phyloP scores from a whole-genome alignment of 169 alveolate genomes.

The Ichthyophthirius multifiliis region DNA sequence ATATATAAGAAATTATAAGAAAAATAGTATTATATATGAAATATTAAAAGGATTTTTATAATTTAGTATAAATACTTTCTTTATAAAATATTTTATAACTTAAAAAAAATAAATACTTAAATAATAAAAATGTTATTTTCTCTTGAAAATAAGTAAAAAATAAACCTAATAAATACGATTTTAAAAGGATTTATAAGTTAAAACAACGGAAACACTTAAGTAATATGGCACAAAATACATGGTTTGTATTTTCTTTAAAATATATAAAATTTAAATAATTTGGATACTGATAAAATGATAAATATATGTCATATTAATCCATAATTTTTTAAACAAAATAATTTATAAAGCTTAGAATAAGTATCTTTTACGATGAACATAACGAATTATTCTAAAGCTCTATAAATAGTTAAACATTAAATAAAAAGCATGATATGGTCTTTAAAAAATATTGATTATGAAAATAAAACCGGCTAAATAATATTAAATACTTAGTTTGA shows the following conservation, averaged over 20 bases:
- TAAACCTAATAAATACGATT: not conserved
- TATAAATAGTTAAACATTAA: not conserved
- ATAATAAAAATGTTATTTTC: not conserved
- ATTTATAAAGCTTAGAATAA: not conserved
- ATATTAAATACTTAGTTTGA: not conserved
- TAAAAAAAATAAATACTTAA: too few relatives aligned
- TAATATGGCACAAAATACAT: not conserved
- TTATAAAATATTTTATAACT: too few relatives aligned
- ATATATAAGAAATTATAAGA: too few relatives aligned
- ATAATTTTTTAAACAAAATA: not conserved
- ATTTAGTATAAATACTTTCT: too few relatives aligned
- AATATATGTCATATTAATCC: not conserved
- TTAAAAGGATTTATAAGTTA: not conserved
- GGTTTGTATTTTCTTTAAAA: not conserved
- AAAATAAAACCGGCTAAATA: not conserved
- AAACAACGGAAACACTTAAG: not conserved
- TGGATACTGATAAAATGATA: not conserved
- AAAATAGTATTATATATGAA: too few relatives aligned
- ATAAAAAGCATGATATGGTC: not conserved
- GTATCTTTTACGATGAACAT: not conserved
- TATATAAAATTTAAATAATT: not conserved
- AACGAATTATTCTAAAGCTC: not conserved
- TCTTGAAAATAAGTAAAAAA: not conserved
- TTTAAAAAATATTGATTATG: not conserved
- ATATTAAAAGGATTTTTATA: too few relatives aligned